Evolutionary conservation across 2,329 filamentous ascomycete genomes (phyloP).

Genomic region (Ophiostoma populinum): DNA sequence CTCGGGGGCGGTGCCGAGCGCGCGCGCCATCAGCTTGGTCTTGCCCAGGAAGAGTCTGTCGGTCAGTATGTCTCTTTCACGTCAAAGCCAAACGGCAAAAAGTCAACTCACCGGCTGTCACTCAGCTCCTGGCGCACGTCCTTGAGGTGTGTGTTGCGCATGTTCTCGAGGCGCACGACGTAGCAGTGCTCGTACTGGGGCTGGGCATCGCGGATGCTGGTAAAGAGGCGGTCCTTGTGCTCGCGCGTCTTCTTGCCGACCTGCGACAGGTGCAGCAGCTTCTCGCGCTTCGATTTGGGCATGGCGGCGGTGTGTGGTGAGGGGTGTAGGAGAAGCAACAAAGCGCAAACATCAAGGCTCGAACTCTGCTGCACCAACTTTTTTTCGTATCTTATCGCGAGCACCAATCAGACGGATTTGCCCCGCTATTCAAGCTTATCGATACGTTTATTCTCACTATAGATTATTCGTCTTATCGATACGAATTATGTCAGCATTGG

Average conservation of each 20-base stretch:
- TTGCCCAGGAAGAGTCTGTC: constrained; percentile 91
- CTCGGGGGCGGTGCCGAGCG: constrained; percentile 62
- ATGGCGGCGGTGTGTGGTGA: constrained; percentile 31
- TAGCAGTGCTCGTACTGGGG: constrained; percentile 81
- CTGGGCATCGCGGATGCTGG: constrained; percentile 70
- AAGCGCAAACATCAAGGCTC: too few species aligned
- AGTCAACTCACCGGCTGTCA: constrained; percentile 53
- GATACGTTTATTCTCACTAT: neutral
- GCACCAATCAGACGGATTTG: too few species aligned
- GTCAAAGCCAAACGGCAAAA: neutral
- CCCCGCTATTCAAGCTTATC: too few species aligned
- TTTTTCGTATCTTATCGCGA: constrained; percentile 13
- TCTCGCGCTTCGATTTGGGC: constrained; percentile 92
- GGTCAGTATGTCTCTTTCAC: neutral
- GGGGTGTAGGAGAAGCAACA: neutral
- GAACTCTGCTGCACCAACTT: too few species aligned
- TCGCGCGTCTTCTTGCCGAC: constrained; percentile 86
- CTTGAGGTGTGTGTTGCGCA: constrained; percentile 95
- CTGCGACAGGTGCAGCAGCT: constrained; percentile 77
- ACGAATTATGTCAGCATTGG: neutral
- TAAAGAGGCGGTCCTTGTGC: constrained; percentile 76
- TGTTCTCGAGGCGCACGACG: constrained; percentile 88
- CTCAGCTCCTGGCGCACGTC: constrained; percentile 69
- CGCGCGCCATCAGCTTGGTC: constrained; percentile 96
- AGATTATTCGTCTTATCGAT: neutral